Conservation (phyloP, 805 yeast genomes). For the Hanseniaspora pseudoguilliermondii region DNA sequence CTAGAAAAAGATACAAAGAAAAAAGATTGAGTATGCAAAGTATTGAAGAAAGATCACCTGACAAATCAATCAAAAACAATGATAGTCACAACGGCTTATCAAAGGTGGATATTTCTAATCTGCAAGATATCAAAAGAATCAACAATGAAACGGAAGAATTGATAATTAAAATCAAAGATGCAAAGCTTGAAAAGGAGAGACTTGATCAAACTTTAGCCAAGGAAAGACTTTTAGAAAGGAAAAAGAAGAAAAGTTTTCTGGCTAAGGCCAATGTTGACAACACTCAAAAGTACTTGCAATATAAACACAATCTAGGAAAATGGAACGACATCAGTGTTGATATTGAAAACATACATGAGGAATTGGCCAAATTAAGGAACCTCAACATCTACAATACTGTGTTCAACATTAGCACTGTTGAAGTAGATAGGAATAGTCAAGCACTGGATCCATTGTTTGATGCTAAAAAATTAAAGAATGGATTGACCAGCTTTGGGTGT, state of each 20-base stretch:
- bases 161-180: constrained; percentile 17
- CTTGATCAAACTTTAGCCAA: constrained; percentile 34
- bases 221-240: constrained; percentile 35
- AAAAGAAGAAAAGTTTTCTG: constrained; percentile 38
- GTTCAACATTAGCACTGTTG: constrained; percentile 73
- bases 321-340: constrained; percentile 51
- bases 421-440: constrained; percentile 27
- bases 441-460: not conserved
- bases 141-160: constrained; percentile 20
- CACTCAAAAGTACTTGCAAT: constrained; percentile 36
- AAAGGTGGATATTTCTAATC: constrained; percentile 21
- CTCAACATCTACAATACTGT: constrained; percentile 75
- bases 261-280: constrained; percentile 39
- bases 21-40: constrained; percentile 19
- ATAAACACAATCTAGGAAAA: constrained; percentile 39
- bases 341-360: constrained; percentile 48
- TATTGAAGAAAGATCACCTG: constrained; percentile 18
- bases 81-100: constrained; percentile 42
- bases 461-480: not conserved
- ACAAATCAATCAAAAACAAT: constrained; percentile 16
- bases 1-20: constrained; percentile 28
- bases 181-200: constrained; percentile 30
- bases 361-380: constrained; percentile 56
- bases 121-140: constrained; percentile 27
- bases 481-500: constrained; percentile 44